These are phyloP conservation scores for Monilinia vaccinii-corymbosi DNA, from an alignment of 2,329 filamentous ascomycete species.

Conservation along the genomic window DNA sequence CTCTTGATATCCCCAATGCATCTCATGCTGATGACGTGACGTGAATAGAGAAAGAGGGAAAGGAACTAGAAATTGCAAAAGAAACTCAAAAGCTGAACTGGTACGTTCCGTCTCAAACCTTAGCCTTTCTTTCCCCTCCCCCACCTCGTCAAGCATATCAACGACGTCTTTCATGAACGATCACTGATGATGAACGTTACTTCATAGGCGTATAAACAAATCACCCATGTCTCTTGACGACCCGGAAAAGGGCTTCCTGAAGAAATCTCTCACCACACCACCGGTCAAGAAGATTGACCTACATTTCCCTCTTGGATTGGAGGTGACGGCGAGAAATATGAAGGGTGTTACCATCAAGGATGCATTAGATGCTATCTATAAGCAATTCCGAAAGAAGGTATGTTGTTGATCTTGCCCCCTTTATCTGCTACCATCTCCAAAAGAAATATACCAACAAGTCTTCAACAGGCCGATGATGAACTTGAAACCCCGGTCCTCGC, in stretches of 20 bases:
- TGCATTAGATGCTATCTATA: constrained; percentile 89
- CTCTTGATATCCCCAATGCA: background rate
- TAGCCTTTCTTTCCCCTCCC: background rate
- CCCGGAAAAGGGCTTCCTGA: constrained; percentile 58
- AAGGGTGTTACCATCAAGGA: constrained; percentile 98
- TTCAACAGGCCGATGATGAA: constrained; percentile 73
- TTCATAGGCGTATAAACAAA: constrained; percentile 84
- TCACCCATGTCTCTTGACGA: constrained; percentile 73
- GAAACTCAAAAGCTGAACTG: constrained; percentile 86
- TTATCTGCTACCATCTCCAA: constrained; percentile 9
- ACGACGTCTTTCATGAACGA: background rate
- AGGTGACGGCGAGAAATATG: constrained; percentile 82
- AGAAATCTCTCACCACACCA: constrained; percentile 69
- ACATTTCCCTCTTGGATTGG: constrained; percentile 78
- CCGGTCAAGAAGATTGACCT: constrained; percentile 92
- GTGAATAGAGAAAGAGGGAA: constrained; percentile 58
- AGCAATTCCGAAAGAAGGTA: constrained; percentile 94
- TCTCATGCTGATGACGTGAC: background rate
- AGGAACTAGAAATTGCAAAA: constrained; percentile 61
- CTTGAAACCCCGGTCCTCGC: constrained; percentile 78
- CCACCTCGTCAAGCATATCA: background rate
- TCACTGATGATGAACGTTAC: constrained; percentile 13
- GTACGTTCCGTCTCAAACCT: constrained; percentile 40
- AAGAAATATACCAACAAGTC: constrained; percentile 17
- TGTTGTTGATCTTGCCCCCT: background rate